These are phyloP conservation scores for Fusarium nematophilum DNA, from an alignment of 2,329 filamentous ascomycete species.

Conservation along the genomic window DNA sequence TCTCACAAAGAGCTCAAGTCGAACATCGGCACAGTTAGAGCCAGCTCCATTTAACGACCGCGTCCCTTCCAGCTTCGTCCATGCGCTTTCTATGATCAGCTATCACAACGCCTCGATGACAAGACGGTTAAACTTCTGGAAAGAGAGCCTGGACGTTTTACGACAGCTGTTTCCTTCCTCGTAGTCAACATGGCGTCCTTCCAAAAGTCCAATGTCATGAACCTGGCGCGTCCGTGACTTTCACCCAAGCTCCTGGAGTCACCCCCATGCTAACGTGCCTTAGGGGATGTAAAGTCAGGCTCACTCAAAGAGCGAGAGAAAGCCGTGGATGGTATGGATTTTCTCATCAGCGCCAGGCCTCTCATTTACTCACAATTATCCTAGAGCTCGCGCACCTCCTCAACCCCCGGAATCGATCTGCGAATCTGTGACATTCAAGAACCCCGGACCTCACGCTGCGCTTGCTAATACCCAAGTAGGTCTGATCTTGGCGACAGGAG, in stretches of 20 bases:
- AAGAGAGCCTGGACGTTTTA: conserved; percentile 4
- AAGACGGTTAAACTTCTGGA: conserved; percentile 1
- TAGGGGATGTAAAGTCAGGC: conserved; percentile 51
- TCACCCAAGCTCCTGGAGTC: neutral
- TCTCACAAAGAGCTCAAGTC: conserved; percentile 19
- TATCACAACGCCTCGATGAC: conserved; percentile 7
- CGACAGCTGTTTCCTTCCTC: neutral
- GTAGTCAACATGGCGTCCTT: conserved; percentile 47
- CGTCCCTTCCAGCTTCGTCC: conserved; percentile 18
- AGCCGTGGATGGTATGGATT: conserved; percentile 54
- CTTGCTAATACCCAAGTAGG: conserved; percentile 40
- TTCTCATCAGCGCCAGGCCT: neutral
- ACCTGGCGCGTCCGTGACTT: conserved; percentile 48
- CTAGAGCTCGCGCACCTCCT: conserved; percentile 54
- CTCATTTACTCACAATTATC: conserved; percentile 14
- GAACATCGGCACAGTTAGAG: neutral
- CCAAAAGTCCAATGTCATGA: conserved; percentile 50
- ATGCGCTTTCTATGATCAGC: neutral
- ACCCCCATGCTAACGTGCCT: conserved; percentile 17
- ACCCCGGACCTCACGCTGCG: neutral
- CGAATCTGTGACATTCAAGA: conserved; percentile 49
- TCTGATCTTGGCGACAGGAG: conserved; percentile 74
- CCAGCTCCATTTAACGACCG: neutral
- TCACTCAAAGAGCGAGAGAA: conserved; percentile 53
- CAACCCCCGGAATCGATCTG: conserved; percentile 50